Percentiles rank a stretch among this genome's conserved stretches.
Conservation (phyloP, 176 grass and related monocot species). For the Eleusine coracana region DNA sequence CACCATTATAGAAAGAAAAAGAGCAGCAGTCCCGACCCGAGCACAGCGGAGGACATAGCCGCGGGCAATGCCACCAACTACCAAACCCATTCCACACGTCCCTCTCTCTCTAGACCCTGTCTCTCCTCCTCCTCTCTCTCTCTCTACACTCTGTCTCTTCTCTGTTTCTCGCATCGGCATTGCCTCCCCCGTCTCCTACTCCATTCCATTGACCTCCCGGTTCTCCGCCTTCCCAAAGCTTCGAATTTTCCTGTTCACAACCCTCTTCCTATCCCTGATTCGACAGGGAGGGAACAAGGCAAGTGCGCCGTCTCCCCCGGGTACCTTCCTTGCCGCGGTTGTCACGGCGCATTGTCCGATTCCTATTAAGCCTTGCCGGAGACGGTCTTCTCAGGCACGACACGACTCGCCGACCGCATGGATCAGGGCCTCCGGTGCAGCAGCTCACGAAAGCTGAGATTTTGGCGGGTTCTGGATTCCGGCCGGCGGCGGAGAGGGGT, state of each 20-base stretch:
- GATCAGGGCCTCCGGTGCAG: slow-evolving; percentile 34
- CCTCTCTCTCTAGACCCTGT: background rate
- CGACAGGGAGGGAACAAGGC: slow-evolving; percentile 20
- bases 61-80: slow-evolving; percentile 32
- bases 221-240: slow-evolving; percentile 35
- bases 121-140: background rate
- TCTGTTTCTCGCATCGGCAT: background rate
- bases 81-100: slow-evolving; percentile 37
- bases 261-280: background rate
- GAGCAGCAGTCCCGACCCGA: background rate
- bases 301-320: background rate
- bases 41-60: background rate
- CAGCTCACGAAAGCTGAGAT: slow-evolving; percentile 24
- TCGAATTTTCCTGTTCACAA: slow-evolving; percentile 40
- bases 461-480: slow-evolving; percentile 18
- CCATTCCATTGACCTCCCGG: slow-evolving; percentile 29
- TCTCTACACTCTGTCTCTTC: background rate
- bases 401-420: slow-evolving; percentile 31
- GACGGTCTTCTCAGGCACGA: slow-evolving; percentile 10
- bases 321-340: slow-evolving; percentile 9
- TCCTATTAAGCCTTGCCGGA: slow-evolving; percentile 5
- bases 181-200: slow-evolving; percentile 5
- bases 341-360: slow-evolving; percentile 21
- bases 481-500: slow-evolving; percentile 18
- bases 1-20: background rate